Evolutionary conservation across 257 asterid genomes (phyloP).

Genomic region (Nyctanthes arbortristis): DNA sequence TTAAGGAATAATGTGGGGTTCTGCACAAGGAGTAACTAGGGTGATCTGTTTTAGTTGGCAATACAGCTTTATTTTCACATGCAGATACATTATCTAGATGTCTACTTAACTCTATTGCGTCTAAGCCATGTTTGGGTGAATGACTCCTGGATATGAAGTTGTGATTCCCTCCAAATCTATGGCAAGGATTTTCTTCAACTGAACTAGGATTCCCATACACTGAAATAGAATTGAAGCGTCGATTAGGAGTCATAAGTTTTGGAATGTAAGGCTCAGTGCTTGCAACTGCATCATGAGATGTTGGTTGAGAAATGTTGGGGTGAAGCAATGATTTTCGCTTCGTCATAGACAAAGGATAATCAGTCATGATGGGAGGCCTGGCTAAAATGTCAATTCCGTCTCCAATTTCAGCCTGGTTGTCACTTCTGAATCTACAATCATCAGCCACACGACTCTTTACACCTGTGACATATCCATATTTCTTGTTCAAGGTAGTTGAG

Average conservation of each 20-base stretch:
- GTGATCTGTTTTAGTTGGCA: slow-evolving; percentile 13
- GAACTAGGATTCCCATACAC: slow-evolving; percentile 28
- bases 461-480: slow-evolving; percentile 19
- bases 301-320: slow-evolving; percentile 27
- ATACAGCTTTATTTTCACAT: slow-evolving; percentile 18
- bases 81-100: slow-evolving; percentile 32
- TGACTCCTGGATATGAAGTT: slow-evolving; percentile 27
- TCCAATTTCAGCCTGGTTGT: slow-evolving; percentile 24
- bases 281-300: slow-evolving; percentile 39
- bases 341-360: slow-evolving; percentile 29
- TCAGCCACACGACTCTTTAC: slow-evolving; percentile 29
- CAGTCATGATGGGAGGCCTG: slow-evolving; percentile 27
- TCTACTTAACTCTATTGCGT: slow-evolving; percentile 25
- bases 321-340: slow-evolving; percentile 19
- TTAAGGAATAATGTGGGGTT: slow-evolving; percentile 23
- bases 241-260: slow-evolving; percentile 32
- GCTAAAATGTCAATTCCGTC: slow-evolving; percentile 20
- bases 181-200: slow-evolving; percentile 28
- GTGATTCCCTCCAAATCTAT: slow-evolving; percentile 28
- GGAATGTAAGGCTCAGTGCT: slow-evolving; percentile 41
- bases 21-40: slow-evolving; percentile 23
- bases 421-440: slow-evolving; percentile 34
- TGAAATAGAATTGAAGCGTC: slow-evolving; percentile 27
- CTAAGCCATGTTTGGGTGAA: slow-evolving; percentile 27
- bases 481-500: slow-evolving; percentile 29